Evolutionary conservation across 169 alveolate genomes (phyloP), one percentile per base, ranked within the genome.

Genomic region (Eimeria tenella): DNA sequence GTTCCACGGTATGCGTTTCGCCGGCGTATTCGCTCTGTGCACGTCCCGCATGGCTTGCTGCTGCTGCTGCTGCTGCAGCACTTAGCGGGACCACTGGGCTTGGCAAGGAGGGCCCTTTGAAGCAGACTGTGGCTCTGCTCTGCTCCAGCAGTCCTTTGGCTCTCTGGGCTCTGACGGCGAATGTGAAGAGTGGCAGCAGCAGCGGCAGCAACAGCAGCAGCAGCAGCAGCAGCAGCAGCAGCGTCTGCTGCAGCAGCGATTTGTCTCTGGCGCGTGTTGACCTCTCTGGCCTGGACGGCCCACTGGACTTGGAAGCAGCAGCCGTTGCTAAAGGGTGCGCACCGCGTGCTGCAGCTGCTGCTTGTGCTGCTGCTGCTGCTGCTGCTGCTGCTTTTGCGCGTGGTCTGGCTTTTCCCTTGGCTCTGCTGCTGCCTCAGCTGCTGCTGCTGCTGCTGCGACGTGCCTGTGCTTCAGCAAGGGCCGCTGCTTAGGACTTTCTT

Each of bases 371-470:
- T 55, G 87, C 50, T 79, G 50, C 87, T 53, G 63, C 71, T 79
- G 52, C 53, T 53, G 88, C 52, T 42, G 84, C 60, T 42, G 84
- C 63, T 74, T n/a, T 10, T 31, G 84, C 63, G 11, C 4, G 3
- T 4, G 62, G 21, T 15, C 71, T 23, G 88, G 11, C 53, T 23
- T 55, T 4, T 3, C 31, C n/a, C 49, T 55, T 21, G 49, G 7
- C 25, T 63, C 11, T 53, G 83, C 83, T 42, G 87, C 70, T 19
- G 70, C 70, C 1, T 25, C 17, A 50, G 11, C 88, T 79, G 88
- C 88, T 52, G 88, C 88, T 53, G 88, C 88, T 79, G 88, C 71
- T 55, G 88, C 88, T 55, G 71, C 70, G 49, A 68, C 49, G 58
- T 7, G 49, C 1, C 15, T 79, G 58, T 79, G 88, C 88, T 53